Percentiles rank a stretch among this genome's conserved stretches.
Evolutionary conservation across 192 early-diverging fungal species (phyloP).

Genomic region (Linnemannia elongata): DNA sequence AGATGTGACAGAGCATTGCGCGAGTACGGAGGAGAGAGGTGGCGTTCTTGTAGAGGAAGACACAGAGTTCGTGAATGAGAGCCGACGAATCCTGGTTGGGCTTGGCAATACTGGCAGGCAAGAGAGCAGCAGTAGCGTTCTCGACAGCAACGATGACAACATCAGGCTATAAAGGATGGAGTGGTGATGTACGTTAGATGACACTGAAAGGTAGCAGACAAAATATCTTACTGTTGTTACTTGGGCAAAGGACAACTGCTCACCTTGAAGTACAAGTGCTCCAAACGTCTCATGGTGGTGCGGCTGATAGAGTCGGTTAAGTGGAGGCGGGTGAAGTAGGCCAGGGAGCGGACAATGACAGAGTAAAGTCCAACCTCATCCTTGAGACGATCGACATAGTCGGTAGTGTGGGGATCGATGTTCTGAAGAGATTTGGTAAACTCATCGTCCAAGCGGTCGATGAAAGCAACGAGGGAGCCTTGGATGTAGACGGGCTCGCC

Average conservation of each 20-base stretch:
- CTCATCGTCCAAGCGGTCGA: conserved; percentile 97
- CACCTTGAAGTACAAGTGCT: conserved; percentile 96
- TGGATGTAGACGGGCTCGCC: conserved; percentile 73
- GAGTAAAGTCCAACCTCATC: conserved; percentile 90
- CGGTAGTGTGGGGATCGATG: conserved; percentile 96
- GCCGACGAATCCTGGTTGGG: conserved; percentile 64
- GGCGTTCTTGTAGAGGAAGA: conserved; percentile 86
- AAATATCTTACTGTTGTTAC: background rate
- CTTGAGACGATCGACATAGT: conserved; percentile 93
- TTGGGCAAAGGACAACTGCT: background rate
- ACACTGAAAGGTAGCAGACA: background rate
- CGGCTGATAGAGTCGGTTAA: conserved; percentile 74
- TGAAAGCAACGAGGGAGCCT: conserved; percentile 85
- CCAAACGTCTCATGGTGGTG: conserved; percentile 86
- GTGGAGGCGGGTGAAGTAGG: conserved; percentile 83
- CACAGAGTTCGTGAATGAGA: conserved; percentile 85
- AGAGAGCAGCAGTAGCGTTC: conserved; percentile 55
- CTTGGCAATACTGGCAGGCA: conserved; percentile 66
- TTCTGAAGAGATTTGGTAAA: conserved; percentile 94
- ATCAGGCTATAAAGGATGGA: conserved; percentile 74
- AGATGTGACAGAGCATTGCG: conserved; percentile 96
- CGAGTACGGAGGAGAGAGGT: conserved; percentile 89
- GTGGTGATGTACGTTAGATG: background rate
- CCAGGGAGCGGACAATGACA: conserved; percentile 87
- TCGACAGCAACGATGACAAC: conserved; percentile 84